Evolutionary conservation across 306 rosid genomes (phyloP).

Genomic region (Pueraria montana): DNA sequence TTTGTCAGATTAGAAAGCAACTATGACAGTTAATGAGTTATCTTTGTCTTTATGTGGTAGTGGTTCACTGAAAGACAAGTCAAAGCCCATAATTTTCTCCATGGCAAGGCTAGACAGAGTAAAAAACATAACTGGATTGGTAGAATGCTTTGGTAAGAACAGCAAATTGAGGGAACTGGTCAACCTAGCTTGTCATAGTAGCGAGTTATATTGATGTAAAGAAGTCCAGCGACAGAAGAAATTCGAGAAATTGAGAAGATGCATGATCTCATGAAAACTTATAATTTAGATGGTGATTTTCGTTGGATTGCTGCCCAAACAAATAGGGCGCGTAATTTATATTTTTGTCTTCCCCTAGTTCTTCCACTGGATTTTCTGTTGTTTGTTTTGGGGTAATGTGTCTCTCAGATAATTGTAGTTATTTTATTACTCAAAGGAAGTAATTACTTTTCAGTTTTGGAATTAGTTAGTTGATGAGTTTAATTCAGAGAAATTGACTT

Average conservation of each 20-base stretch:
- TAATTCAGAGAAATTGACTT: too few species aligned
- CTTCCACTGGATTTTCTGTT: too few species aligned
- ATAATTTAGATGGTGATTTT: slow-evolving; percentile 72
- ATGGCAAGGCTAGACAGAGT: slow-evolving; percentile 92
- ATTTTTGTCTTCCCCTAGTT: too few species aligned
- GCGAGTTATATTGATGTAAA: slow-evolving; percentile 85
- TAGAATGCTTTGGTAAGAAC: slow-evolving; percentile 81
- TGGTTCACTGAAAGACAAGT: slow-evolving; percentile 71
- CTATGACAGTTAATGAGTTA: slow-evolving; percentile 18
- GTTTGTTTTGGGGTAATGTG: too few species aligned
- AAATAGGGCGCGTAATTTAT: slow-evolving; percentile 91
- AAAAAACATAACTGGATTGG: slow-evolving; percentile 88
- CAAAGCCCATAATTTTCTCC: slow-evolving; percentile 91
- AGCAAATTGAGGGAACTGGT: slow-evolving; percentile 82
- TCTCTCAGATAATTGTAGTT: too few species aligned
- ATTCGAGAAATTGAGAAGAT: slow-evolving; percentile 92
- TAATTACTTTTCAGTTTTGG: too few species aligned
- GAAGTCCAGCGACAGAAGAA: slow-evolving; percentile 89
- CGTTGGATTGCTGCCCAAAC: slow-evolving; percentile 93
- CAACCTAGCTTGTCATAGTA: slow-evolving; percentile 80
- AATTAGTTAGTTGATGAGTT: too few species aligned
- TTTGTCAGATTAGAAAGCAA: not conserved
- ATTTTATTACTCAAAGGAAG: too few species aligned
- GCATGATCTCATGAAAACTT: slow-evolving; percentile 72
- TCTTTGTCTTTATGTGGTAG: slow-evolving; percentile 58